These are phyloP conservation scores for Miscanthus lutarioriparius DNA, from an alignment of 176 grass and related monocot species.

Conservation along the genomic window DNA sequence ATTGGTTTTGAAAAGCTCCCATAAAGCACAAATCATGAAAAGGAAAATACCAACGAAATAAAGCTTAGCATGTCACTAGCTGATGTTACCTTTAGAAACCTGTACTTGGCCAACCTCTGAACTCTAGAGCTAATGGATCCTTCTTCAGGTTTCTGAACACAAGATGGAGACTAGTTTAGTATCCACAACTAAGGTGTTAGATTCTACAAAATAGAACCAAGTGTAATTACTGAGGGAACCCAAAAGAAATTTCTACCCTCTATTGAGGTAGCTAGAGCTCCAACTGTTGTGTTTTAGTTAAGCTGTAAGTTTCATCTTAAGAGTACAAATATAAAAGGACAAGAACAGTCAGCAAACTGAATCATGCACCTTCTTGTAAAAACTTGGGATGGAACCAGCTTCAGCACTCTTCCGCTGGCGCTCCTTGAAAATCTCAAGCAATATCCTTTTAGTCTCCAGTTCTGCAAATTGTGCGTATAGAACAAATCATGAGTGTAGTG, in stretches of 20 bases:
- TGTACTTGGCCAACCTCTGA: constrained; percentile 94
- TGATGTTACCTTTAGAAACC: constrained; percentile 86
- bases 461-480: constrained; percentile 51
- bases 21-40: constrained; percentile 18
- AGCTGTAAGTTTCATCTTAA: neutral
- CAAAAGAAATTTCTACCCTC: neutral
- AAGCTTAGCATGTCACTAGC: neutral
- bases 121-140: constrained; percentile 97
- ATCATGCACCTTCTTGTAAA: constrained; percentile 88
- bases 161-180: constrained; percentile 25
- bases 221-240: neutral
- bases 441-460: constrained; percentile 96
- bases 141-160: constrained; percentile 86
- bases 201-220: neutral
- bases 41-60: neutral
- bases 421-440: constrained; percentile 98
- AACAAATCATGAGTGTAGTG: neutral
- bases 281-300: neutral
- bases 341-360: constrained; percentile 10
- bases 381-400: constrained; percentile 97
- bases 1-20: constrained; percentile 22
- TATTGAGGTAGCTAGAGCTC: neutral
- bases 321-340: neutral
- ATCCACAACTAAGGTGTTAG: neutral
- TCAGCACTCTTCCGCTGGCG: constrained; percentile 83